A percentile compares a stretch with the other conserved stretches of the same genome.
These are phyloP conservation scores for Phlyctochytrium arcticum DNA, from an alignment of 192 early-diverging fungal species.

Conservation along the genomic window DNA sequence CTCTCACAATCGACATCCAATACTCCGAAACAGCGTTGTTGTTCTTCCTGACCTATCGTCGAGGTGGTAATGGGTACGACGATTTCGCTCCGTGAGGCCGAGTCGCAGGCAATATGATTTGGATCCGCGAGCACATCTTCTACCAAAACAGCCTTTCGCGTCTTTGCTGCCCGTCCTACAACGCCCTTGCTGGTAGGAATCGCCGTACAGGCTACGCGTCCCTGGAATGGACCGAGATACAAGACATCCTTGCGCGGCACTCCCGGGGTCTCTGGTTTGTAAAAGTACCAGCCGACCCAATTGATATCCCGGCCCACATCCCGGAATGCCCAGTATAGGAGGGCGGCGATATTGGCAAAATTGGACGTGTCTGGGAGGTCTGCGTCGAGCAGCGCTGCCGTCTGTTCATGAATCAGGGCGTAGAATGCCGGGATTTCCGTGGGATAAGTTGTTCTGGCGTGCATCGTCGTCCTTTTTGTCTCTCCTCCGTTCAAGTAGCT, in stretches of 20 bases:
- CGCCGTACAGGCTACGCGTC: constrained; percentile 76
- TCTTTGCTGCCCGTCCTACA: constrained; percentile 78
- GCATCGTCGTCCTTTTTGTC: too few species aligned
- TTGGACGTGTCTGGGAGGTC: constrained; percentile 68
- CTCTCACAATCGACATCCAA: constrained; percentile 45
- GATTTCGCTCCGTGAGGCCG: constrained; percentile 77
- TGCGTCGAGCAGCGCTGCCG: constrained; percentile 61
- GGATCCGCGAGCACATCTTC: constrained; percentile 76
- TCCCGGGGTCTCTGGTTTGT: constrained; percentile 40
- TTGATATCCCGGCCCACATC: constrained; percentile 33
- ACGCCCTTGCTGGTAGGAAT: constrained; percentile 83
- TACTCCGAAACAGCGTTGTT: too few species aligned
- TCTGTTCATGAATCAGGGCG: constrained; percentile 52
- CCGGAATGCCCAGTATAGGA: constrained; percentile 73
- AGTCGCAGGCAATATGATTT: constrained; percentile 91
- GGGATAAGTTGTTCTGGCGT: too few species aligned
- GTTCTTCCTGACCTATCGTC: too few species aligned
- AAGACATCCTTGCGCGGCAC: constrained; percentile 28
- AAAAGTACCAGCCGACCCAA: constrained; percentile 83
- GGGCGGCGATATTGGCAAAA: constrained; percentile 73
- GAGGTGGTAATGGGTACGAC: constrained; percentile 69
- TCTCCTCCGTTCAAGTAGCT: too few species aligned
- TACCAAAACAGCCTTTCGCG: constrained; percentile 57
- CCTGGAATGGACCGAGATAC: constrained; percentile 88
- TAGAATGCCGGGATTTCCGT: constrained; percentile 69